A percentile compares a stretch with the other conserved stretches of the same genome.
Conservation (phyloP, 2,329 filamentous ascomycete species). For the Colletotrichum caudatum region DNA sequence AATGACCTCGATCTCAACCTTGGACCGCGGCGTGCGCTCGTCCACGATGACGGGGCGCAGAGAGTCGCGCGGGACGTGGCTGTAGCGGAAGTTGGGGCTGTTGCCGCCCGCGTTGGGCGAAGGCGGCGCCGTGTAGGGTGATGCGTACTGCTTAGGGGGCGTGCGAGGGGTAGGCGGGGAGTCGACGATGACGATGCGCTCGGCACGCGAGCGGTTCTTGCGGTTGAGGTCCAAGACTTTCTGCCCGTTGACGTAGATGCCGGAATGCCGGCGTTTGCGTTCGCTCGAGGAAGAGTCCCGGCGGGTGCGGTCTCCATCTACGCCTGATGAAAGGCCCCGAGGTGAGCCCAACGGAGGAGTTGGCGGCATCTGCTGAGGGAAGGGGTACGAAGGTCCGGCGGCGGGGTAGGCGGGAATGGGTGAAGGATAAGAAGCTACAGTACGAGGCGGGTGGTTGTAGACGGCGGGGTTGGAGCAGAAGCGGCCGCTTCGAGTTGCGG, state of each 20-base stretch:
- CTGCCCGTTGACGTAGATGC: conserved; percentile 54
- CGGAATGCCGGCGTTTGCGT: conserved; percentile 49
- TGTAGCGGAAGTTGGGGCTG: conserved; percentile 44
- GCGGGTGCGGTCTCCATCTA: conserved; percentile 54
- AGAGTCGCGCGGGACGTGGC: conserved; percentile 39
- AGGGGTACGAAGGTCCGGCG: conserved; percentile 48
- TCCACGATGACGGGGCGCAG: conserved; percentile 55
- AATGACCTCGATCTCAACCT: conserved; percentile 55
- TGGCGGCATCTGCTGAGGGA: conserved; percentile 53
- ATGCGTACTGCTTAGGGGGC: conserved; percentile 57
- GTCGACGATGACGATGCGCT: conserved; percentile 60
- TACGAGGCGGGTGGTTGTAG: conserved; percentile 56
- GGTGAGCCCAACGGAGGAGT: conserved; percentile 52
- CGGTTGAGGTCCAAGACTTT: conserved; percentile 52
- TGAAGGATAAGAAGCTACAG: conserved; percentile 47
- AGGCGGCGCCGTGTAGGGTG: conserved; percentile 56
- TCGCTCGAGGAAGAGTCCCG: conserved; percentile 49
- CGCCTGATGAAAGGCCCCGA: conserved; percentile 50
- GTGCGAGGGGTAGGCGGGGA: conserved; percentile 60
- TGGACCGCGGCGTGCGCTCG: conserved; percentile 48
- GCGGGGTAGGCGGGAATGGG: conserved; percentile 43
- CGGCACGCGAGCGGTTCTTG: conserved; percentile 51
- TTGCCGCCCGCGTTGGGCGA: conserved; percentile 45
- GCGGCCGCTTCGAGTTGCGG: conserved; percentile 53
- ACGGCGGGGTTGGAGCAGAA: conserved; percentile 57